Base-by-base conservation (phyloP, 805 yeast species). In the Hanseniaspora pseudoguilliermondii region DNA sequence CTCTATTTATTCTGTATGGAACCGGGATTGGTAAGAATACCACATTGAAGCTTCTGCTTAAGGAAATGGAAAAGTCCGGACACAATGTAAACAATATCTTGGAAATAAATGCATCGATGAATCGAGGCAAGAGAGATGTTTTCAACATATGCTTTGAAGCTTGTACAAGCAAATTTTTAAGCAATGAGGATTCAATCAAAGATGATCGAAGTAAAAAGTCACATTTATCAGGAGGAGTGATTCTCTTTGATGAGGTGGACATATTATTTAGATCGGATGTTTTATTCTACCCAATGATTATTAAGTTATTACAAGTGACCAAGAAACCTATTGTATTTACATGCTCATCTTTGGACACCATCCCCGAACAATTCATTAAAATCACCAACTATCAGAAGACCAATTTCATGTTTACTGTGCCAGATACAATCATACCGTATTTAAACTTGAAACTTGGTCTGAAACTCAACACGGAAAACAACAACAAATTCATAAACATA, bases 221-320 rank as follows among this genome's bases (percentile, higher is more conserved):
- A 49, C 60, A 61, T 6, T 76, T 76, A n/a, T 65, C n/a, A 75
- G 79, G 57, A 13, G 89, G 91, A 8, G 71, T 88, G 6, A 82
- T 93, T 4, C 67, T 93, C 36, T 73, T 91, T 57, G 96, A 90
- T 61, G 96, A 91, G 62, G 90, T 86, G 42, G 96, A 91, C 65
- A 72, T 86, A 11, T 66, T 90, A 20, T 87, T 84, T 62, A 87
- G 80, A 42, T 80, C 78, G 35, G 97, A 93, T 62, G 79, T 77
- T 57, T 80, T 81, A 1, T 90, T 91, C 64, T 93, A 97, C 96
- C 64, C 74, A 0, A 80, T 83, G 2, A 74, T 88, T 2, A 78
- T 76, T 47, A 82, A 79, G 49, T 73, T 86, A 15, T 67, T 88
- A 41, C 72, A 73, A 39, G 74, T 77, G 18, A 75, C 87, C 0